phyloP scores from a whole-genome alignment of 2,329 filamentous ascomycete species.

The Alternaria metachromatica region DNA sequence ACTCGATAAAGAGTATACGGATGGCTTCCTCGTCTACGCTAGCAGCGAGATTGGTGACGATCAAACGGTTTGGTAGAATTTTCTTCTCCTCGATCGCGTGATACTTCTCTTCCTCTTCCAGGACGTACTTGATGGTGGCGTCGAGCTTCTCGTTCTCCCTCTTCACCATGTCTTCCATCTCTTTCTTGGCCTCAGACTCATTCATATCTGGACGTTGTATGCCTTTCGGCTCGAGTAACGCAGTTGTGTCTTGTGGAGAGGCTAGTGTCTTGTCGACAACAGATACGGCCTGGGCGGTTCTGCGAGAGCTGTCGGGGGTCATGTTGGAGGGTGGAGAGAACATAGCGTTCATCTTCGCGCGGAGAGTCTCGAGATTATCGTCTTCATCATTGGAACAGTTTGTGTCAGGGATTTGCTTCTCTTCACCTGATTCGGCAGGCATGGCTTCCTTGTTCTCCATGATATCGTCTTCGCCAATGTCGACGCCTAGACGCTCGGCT shows the following conservation, averaged over 20 bases:
- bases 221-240: background rate
- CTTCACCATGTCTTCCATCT: conserved; percentile 13
- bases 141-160: conserved; percentile 16
- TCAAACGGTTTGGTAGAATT: conserved; percentile 18
- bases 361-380: conserved; percentile 4
- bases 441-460: background rate
- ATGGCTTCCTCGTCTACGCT: conserved; percentile 26
- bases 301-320: background rate
- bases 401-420: background rate
- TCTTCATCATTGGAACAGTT: background rate
- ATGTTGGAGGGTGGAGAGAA: background rate
- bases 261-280: background rate
- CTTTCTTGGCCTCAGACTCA: conserved; percentile 10
- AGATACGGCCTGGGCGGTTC: background rate
- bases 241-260: background rate
- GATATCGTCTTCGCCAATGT: background rate
- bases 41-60: conserved; percentile 38
- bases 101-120: conserved; percentile 18
- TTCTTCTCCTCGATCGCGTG: conserved; percentile 13
- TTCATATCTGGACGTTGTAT: conserved; percentile 7
- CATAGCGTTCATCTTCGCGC: background rate
- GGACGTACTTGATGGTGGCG: conserved; percentile 9
- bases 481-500: background rate
- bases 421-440: background rate
- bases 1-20: conserved; percentile 17